Evolutionary conservation across 768 basidiomycete genomes (phyloP), one percentile per base, ranked within the genome.

Genomic region (Terana coerulea): DNA sequence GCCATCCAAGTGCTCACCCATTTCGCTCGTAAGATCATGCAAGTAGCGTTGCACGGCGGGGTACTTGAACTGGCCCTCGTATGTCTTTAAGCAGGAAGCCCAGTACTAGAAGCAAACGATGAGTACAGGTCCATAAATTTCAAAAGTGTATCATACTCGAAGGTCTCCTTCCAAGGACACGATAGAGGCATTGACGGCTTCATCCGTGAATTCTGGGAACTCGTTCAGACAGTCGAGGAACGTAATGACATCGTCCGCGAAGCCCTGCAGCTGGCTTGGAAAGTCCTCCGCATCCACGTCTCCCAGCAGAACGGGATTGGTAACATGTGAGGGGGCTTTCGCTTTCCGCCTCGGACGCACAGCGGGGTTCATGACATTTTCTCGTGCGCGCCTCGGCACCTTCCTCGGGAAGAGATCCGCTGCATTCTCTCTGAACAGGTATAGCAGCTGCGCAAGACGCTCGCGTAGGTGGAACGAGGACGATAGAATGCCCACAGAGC

Each of bases 161-260:
- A 89, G 69, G 64, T 90, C 86, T 0, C 80, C 79, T 62, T 86
- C 81, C 44, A 89, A 84, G 10, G 80, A 77, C 49, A 76, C 58
- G 49, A 88, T 83, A 3, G 84, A 84, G 1, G 79, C 71, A 60
- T 88, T 87, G 35, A 80, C 80, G 5, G 79, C 80, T 57, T 90
- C 86, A 46, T 88, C 84, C 24, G 77, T 81, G 58, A 87, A 86
- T 62, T 88, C 88, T 0, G 86, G 87, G 56, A 90, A 88, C 61
- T 89, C 86, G 51, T 88, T 87, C 55, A 90, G 65, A 57, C 83
- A 83, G 41, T 81, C 74, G 52, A 86, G 65, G 59, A 90, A 90
- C 0, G 80, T 83, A 19, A 73, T 79, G 12, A 89, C 78, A 49
- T 84, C 85, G n/a, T 70, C 71, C 3, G 86, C 84, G 31, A 89